Conservation (phyloP, 345 rosid genomes). For the Eucalyptus cladocalyx region DNA sequence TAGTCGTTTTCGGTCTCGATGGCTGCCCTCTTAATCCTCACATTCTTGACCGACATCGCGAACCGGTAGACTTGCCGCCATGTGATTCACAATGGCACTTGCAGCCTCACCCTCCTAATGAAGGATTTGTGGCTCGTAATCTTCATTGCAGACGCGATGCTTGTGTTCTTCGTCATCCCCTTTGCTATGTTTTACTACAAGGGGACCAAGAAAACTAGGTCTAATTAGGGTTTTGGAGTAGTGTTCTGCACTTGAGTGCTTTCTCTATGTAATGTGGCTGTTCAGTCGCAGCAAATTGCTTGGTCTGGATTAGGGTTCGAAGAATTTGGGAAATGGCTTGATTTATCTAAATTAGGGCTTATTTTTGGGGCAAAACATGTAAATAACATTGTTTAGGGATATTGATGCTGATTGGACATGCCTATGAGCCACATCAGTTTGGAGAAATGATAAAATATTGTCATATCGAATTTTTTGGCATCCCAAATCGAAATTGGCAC, state of each 20-base stretch:
- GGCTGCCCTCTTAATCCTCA: conserved; percentile 78
- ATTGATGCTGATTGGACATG: too few species aligned
- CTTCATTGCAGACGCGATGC: conserved; percentile 65
- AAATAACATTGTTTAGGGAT: too few species aligned
- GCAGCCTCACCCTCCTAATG: conserved; percentile 83
- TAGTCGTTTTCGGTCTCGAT: conserved; percentile 82
- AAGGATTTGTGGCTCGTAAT: conserved; percentile 66
- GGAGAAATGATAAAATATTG: too few species aligned
- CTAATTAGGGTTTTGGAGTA: neutral
- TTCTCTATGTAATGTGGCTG: too few species aligned
- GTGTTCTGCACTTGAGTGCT: neutral
- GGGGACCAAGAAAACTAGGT: conserved; percentile 90
- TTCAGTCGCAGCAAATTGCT: too few species aligned
- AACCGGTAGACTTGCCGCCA: conserved; percentile 88
- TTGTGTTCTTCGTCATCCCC: conserved; percentile 85
- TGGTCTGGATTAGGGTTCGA: too few species aligned
- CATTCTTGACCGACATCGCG: conserved; percentile 90
- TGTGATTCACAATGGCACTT: conserved; percentile 83
- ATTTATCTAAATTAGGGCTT: too few species aligned
- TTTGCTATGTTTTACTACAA: conserved; percentile 94
- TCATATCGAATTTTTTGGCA: fast-evolving
- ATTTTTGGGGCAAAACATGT: too few species aligned
- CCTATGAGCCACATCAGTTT: too few species aligned
- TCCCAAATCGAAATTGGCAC: too few species aligned
- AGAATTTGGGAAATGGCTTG: too few species aligned